Evolutionary conservation across 768 basidiomycete genomes (phyloP), one percentile per base, ranked within the genome.

Genomic region (Rubroboletus satanas): DNA sequence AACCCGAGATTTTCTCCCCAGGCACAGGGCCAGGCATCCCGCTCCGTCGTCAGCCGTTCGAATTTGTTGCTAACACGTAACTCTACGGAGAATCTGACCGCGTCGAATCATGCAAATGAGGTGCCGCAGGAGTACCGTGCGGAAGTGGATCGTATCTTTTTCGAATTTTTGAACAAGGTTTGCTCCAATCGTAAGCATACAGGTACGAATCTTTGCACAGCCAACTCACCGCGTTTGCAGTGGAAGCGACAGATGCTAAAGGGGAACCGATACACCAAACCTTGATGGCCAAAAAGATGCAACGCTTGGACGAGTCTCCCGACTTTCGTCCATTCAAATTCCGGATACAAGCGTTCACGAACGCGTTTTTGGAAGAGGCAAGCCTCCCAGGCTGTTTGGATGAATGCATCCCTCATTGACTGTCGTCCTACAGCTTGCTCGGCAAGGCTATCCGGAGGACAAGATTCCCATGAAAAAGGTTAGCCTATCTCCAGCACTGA

Each of bases 321-420:
- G 96, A 98, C 72, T 99, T 96, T 73, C 84, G 96, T 28, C 96
- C 96, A 45, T 98, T 99, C 84, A 98, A 98, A 73, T 99, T 99
- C 75, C 85, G 96, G 55, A 99, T 99, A 61, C 92, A 93, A 67
- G 96, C 96, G 1, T 99, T 99, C 73, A 98, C 95, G 7, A 90
- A 93, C 65, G 90, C 89, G 4, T 98, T 98, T 66, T 77, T 94
- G 61, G 97, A 98, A 71, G 89, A 93, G 77, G 90, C 90, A 69
- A 62, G 75, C 66, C 29, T 52, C 12, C 21, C 33, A 23, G 38
- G 31, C 38, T 52, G 15, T 52, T 55, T 35, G 35, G 46, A 59
- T 35, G 28, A 43, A 51, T 18, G 36, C 18, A 41, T 44, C 10
- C n/a, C 31, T 51, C 33, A 42, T 49, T 55, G 51, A 71, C 49